phyloP scores from a whole-genome alignment of 192 early-diverging fungal species.

The Rhizoclosmatium globosum region DNA sequence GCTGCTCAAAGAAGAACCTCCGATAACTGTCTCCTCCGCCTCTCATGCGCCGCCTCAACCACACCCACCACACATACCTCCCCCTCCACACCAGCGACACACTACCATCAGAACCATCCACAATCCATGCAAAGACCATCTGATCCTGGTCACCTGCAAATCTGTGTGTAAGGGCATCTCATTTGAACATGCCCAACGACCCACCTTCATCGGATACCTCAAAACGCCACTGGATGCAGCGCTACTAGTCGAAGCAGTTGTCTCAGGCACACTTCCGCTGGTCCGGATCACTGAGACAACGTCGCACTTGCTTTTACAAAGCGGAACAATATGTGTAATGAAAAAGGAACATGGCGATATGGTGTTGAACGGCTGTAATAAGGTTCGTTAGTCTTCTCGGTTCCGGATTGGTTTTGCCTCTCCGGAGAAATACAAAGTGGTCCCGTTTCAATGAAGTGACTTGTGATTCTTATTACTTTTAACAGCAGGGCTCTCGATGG shows the following conservation, averaged over 20 bases:
- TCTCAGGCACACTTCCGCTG: neutral
- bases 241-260: slow-evolving; percentile 11
- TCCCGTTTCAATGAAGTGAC: neutral
- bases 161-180: neutral
- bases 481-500: neutral
- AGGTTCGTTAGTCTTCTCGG: too few relatives aligned
- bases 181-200: neutral
- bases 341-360: neutral
- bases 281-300: neutral
- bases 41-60: too few relatives aligned
- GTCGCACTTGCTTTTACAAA: neutral
- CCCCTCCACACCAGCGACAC: too few relatives aligned
- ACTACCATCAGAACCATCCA: neutral
- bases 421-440: neutral
- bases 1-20: too few relatives aligned
- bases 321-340: neutral
- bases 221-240: neutral
- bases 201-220: slow-evolving; percentile 14
- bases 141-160: neutral
- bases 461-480: neutral
- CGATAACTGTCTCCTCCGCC: too few relatives aligned
- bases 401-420: too few relatives aligned
- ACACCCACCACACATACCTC: too few relatives aligned
- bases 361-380: neutral
- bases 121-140: neutral